Evolutionary conservation across 345 rosid species (phyloP).

Genomic region (Linum usitatissimum): DNA sequence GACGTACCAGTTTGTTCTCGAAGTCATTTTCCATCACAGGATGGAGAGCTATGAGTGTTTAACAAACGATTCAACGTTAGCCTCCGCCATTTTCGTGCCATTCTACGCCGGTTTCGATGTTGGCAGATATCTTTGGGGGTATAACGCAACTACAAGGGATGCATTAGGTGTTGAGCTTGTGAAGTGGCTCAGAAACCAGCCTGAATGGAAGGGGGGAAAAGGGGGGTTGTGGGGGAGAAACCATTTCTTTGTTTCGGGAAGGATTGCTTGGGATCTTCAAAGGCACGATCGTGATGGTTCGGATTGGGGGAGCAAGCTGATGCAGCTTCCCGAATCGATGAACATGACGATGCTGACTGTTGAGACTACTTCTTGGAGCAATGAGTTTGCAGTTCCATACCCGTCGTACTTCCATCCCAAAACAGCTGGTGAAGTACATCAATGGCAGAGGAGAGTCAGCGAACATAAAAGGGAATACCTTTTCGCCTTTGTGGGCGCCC

Average conservation of each 20-base stretch:
- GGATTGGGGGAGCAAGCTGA: slow-evolving; percentile 3
- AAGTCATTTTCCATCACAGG: background rate
- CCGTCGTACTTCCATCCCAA: background rate
- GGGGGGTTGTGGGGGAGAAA: background rate
- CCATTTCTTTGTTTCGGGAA: slow-evolving; percentile 5
- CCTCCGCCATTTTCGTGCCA: slow-evolving; percentile 1
- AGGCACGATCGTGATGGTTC: background rate
- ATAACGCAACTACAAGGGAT: background rate
- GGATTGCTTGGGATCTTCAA: slow-evolving; percentile 1
- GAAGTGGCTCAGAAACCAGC: background rate
- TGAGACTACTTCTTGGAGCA: background rate
- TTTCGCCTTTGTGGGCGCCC: background rate
- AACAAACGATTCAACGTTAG: background rate
- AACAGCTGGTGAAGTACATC: background rate
- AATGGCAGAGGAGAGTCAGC: background rate
- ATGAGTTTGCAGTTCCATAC: background rate
- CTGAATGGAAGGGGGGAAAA: background rate
- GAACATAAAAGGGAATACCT: background rate
- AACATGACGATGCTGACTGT: slow-evolving; percentile 1
- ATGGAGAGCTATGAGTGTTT: slow-evolving; percentile 1
- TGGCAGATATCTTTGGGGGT: background rate
- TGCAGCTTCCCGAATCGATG: background rate
- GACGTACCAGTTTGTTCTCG: background rate
- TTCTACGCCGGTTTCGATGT: background rate
- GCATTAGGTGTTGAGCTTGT: background rate